phyloP scores from a whole-genome alignment of 2,329 filamentous ascomycete species.

The Apiospora pterosperma region DNA sequence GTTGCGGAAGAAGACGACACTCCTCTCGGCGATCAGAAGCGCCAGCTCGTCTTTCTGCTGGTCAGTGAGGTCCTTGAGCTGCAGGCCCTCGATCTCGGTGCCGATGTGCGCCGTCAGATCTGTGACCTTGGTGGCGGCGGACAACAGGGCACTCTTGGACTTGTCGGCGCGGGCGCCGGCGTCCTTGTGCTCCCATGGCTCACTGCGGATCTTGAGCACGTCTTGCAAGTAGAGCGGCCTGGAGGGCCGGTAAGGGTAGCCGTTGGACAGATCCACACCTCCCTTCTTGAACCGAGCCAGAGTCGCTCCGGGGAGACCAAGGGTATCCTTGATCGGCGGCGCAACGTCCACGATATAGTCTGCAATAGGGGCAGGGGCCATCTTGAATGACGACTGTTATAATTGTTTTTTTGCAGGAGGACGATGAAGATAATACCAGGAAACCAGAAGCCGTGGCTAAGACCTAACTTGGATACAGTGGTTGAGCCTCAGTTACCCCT shows the following conservation, averaged over 20 bases:
- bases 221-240: conserved; percentile 68
- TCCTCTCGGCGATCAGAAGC: conserved; percentile 59
- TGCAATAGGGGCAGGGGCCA: conserved; percentile 58
- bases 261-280: conserved; percentile 64
- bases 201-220: conserved; percentile 61
- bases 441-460: neutral
- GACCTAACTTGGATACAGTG: neutral
- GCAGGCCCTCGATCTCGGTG: conserved; percentile 61
- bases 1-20: conserved; percentile 65
- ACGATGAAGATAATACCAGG: neutral
- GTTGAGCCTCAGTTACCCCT: neutral
- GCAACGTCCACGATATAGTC: conserved; percentile 61
- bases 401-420: neutral
- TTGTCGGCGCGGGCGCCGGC: conserved; percentile 63
- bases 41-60: conserved; percentile 61
- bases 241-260: conserved; percentile 68
- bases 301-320: conserved; percentile 57
- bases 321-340: conserved; percentile 59
- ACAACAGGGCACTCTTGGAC: conserved; percentile 57
- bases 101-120: conserved; percentile 60
- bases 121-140: conserved; percentile 60
- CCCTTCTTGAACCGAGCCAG: conserved; percentile 61
- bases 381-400: conserved; percentile 15
- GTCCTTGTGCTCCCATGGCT: conserved; percentile 54
- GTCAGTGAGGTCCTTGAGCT: conserved; percentile 58